Evolutionary conservation across 2,329 filamentous ascomycete species (phyloP).

Genomic region (Epichloe sylvatica): DNA sequence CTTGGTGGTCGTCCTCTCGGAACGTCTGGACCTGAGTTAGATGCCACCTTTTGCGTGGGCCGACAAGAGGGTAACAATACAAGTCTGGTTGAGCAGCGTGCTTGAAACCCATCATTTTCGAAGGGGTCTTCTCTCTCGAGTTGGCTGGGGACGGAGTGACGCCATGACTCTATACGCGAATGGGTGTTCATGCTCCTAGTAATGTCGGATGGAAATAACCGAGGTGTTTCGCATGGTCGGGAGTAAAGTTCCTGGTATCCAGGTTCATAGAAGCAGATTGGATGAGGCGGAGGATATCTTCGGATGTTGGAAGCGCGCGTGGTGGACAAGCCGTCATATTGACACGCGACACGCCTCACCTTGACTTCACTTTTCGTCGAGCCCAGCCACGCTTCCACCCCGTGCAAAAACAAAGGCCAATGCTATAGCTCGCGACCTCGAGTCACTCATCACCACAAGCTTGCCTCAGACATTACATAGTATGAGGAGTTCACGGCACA

Average conservation of each 20-base stretch:
- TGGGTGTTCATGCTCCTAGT: background rate
- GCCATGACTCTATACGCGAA: constrained; percentile 19
- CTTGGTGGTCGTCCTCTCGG: background rate
- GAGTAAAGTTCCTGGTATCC: no score
- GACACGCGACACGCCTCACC: background rate
- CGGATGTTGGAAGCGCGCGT: background rate
- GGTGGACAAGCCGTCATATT: background rate
- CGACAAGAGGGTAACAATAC: constrained; percentile 8
- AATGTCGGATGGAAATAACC: no score
- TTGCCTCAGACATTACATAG: no score
- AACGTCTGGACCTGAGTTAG: background rate
- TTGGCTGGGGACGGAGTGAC: constrained; percentile 21
- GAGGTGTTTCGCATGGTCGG: no score
- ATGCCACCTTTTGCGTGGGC: background rate
- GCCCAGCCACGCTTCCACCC: background rate
- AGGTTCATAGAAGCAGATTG: no score
- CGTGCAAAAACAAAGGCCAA: no score
- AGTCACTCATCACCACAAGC: no score
- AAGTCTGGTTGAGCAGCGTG: constrained; percentile 18
- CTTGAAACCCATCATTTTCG: constrained; percentile 18
- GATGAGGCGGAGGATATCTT: no score
- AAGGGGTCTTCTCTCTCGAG: constrained; percentile 25
- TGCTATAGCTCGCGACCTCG: no score
- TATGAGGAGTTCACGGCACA: no score
- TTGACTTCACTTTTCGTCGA: background rate